These are phyloP conservation scores for Lentinula lateritia DNA, from an alignment of 768 basidiomycete species.

Conservation along the genomic window DNA sequence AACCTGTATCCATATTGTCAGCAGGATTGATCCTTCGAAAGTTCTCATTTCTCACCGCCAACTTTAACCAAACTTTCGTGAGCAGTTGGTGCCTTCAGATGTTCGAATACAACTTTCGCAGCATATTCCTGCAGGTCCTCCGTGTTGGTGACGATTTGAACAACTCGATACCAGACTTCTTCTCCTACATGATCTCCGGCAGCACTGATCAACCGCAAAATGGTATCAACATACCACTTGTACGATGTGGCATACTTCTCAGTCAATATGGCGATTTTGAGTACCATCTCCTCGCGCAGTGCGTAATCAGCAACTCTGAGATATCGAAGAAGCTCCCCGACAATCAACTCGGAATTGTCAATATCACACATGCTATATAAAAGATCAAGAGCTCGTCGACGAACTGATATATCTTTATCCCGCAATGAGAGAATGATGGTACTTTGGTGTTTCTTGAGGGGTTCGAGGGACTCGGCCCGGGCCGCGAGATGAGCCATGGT, in stretches of 20 bases:
- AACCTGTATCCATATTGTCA: slow-evolving; percentile 44
- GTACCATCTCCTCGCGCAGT: slow-evolving; percentile 95
- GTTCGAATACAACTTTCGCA: slow-evolving; percentile 85
- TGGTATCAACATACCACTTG: slow-evolving; percentile 99
- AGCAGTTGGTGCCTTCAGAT: slow-evolving; percentile 77
- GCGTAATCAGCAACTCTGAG: slow-evolving; percentile 96
- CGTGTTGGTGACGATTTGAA: slow-evolving; percentile 98
- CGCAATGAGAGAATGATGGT: slow-evolving; percentile 93
- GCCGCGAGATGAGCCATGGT: slow-evolving; percentile 98
- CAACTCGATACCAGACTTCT: slow-evolving; percentile 99
- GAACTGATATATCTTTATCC: slow-evolving; percentile 96
- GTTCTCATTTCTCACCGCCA: slow-evolving; percentile 54
- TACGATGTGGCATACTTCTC: slow-evolving; percentile 97
- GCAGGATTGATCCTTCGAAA: not conserved
- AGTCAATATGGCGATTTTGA: slow-evolving; percentile 98
- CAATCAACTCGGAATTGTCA: slow-evolving; percentile 94
- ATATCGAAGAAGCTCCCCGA: slow-evolving; percentile 91
- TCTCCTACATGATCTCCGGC: slow-evolving; percentile 99
- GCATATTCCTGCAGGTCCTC: slow-evolving; percentile 97
- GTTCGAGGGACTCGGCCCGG: slow-evolving; percentile 82
- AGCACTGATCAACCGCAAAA: slow-evolving; percentile 90
- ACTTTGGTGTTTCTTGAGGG: slow-evolving; percentile 92
- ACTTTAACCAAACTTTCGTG: slow-evolving; percentile 96
- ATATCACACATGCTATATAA: slow-evolving; percentile 99
- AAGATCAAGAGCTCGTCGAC: slow-evolving; percentile 89